phyloP scores from a whole-genome alignment of 2,329 filamentous ascomycete genomes.

The Phialocephala subalpina region DNA sequence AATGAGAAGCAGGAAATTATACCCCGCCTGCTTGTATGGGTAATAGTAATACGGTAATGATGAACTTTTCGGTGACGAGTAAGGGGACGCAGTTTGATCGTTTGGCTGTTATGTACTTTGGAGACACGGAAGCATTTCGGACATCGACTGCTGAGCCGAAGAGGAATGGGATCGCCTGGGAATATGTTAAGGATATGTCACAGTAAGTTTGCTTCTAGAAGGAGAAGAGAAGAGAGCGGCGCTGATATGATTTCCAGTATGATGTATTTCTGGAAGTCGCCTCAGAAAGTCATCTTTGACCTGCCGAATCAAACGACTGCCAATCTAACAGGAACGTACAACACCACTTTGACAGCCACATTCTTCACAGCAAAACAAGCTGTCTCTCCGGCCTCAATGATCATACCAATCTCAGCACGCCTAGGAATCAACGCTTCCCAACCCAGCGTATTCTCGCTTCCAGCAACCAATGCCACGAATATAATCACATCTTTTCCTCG shows the following conservation, averaged over 20 bases:
- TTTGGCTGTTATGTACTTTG: slow-evolving; percentile 74
- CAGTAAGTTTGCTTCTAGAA: slow-evolving; percentile 52
- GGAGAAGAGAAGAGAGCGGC: background rate
- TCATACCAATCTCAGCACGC: slow-evolving; percentile 69
- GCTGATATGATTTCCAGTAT: slow-evolving; percentile 17
- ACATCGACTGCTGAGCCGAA: slow-evolving; percentile 83
- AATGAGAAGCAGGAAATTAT: slow-evolving; percentile 58
- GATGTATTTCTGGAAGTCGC: slow-evolving; percentile 67
- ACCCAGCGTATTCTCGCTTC: slow-evolving; percentile 72
- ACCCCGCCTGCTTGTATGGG: slow-evolving; percentile 64
- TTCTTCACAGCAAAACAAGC: slow-evolving; percentile 63
- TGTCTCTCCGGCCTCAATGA: slow-evolving; percentile 62
- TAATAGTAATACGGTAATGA: slow-evolving; percentile 73
- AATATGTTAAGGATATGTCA: slow-evolving; percentile 79
- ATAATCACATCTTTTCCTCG: slow-evolving; percentile 63
- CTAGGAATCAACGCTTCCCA: slow-evolving; percentile 45
- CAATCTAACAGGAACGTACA: slow-evolving; percentile 69
- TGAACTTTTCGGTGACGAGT: slow-evolving; percentile 79
- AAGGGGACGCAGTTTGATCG: slow-evolving; percentile 78
- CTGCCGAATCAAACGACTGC: slow-evolving; percentile 62
- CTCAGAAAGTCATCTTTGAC: slow-evolving; percentile 80
- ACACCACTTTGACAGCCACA: slow-evolving; percentile 74
- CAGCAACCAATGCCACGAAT: slow-evolving; percentile 64
- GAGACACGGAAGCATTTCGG: slow-evolving; percentile 79
- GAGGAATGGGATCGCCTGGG: slow-evolving; percentile 73